Conservation (phyloP, 208 protist species). For the Leishmania major region DNA sequence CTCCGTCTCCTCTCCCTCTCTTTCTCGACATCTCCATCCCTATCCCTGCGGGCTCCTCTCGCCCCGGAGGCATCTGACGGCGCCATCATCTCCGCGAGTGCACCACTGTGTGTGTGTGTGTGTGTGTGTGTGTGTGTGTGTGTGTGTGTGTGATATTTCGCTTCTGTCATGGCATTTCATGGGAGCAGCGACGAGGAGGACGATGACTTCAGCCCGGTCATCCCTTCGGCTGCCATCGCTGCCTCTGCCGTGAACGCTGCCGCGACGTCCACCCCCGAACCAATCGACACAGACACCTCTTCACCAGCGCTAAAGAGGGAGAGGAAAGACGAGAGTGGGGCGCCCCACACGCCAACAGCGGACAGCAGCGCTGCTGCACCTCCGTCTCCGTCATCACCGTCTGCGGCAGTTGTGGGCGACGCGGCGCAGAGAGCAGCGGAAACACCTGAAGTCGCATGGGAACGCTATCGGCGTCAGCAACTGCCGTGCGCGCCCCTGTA, state of each 20-base stretch:
- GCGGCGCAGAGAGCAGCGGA: not conserved
- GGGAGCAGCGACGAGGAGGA: constrained; percentile 40
- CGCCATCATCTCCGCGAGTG: not conserved
- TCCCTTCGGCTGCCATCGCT: constrained; percentile 31
- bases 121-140: not conserved
- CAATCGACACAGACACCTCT: not conserved
- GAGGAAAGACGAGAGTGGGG: not conserved
- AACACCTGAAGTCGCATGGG: constrained; percentile 16
- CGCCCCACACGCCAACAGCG: not conserved
- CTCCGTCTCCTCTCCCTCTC: too few species aligned
- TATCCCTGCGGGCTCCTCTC: not conserved
- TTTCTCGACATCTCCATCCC: not conserved
- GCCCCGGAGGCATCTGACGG: not conserved
- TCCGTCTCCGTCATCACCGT: not conserved
- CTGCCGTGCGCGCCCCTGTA: constrained; percentile 54
- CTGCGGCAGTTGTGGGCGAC: not conserved
- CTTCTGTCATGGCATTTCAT: not conserved
- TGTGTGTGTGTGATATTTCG: not conserved
- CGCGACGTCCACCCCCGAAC: not conserved
- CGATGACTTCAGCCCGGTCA: constrained; percentile 62
- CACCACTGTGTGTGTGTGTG: not conserved
- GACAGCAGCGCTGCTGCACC: not conserved
- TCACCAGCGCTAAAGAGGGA: constrained; percentile 4
- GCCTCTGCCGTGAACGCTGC: not conserved
- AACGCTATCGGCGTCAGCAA: constrained; percentile 25